Conservation (phyloP, 352 stramenopile genomes). For the Pythium biforme region DNA sequence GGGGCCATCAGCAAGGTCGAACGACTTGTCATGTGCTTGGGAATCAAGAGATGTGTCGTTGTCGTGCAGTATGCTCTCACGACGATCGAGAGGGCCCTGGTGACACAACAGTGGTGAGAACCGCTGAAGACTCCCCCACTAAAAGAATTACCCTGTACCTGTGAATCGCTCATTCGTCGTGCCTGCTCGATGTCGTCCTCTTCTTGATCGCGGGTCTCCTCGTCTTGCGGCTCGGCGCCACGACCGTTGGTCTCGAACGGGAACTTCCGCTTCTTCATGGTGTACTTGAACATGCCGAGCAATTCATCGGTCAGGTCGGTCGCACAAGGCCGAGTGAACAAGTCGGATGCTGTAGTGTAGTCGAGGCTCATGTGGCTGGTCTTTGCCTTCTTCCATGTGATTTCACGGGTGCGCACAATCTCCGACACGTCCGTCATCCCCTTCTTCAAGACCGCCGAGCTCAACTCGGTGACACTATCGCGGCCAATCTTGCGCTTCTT, state of each 20-base stretch:
- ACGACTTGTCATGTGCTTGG: constrained; percentile 20
- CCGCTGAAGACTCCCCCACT: background rate
- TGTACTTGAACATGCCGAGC: constrained; percentile 75
- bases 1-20: constrained; percentile 24
- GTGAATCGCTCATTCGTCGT: constrained; percentile 59
- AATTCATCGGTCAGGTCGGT: constrained; percentile 57
- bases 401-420: constrained; percentile 57
- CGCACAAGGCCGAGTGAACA: constrained; percentile 63
- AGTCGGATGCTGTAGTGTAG: constrained; percentile 30
- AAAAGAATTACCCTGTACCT: constrained; percentile 30
- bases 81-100: constrained; percentile 9
- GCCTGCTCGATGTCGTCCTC: constrained; percentile 65
- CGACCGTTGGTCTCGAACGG: constrained; percentile 43
- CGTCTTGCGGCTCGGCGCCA: constrained; percentile 7
- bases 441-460: constrained; percentile 72
- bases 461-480: constrained; percentile 79
- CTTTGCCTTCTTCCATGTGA: constrained; percentile 35
- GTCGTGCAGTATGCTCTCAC: constrained; percentile 21
- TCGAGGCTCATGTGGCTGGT: constrained; percentile 32
- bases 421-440: constrained; percentile 76
- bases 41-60: constrained; percentile 6
- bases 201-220: constrained; percentile 26
- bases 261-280: constrained; percentile 87
- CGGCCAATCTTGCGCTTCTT: constrained; percentile 84
- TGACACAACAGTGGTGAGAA: background rate